Evolutionary conservation across 345 rosid species (phyloP).

Genomic region (Eucalyptus lansdowneana): DNA sequence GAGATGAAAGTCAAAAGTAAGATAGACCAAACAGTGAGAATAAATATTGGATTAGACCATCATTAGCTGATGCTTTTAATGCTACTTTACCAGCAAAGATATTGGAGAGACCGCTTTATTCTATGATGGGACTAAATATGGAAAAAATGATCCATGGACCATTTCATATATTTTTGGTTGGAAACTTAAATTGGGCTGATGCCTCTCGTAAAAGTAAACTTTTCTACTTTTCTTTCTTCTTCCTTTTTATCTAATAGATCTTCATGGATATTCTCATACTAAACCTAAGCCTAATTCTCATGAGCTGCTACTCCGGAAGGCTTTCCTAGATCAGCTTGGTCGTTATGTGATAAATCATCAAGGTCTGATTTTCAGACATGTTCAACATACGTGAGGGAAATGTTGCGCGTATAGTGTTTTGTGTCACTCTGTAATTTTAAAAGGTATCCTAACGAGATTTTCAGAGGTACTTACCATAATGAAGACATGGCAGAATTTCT

Average conservation of each 20-base stretch:
- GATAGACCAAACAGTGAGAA: not conserved
- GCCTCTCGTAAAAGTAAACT: not conserved
- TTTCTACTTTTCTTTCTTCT: not conserved
- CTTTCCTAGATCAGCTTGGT: not conserved
- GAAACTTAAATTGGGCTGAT: not conserved
- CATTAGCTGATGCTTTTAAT: not conserved
- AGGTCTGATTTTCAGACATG: not conserved
- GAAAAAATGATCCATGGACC: not conserved
- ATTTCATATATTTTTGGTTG: not conserved
- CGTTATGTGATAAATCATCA: not conserved
- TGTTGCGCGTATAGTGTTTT: too few species aligned
- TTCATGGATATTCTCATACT: not conserved
- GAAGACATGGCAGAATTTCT: too few species aligned
- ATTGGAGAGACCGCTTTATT: not conserved
- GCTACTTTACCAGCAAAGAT: not conserved
- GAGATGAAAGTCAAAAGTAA: not conserved
- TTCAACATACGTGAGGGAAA: too few species aligned
- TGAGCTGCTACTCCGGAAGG: not conserved
- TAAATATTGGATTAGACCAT: not conserved
- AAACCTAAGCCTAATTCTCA: not conserved
- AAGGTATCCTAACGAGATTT: too few species aligned
- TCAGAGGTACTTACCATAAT: too few species aligned
- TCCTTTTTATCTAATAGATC: not conserved
- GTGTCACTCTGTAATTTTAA: too few species aligned
- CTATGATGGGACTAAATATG: not conserved